A percentile compares a stretch with the other conserved stretches of the same genome.
Conservation (phyloP, 371 early-diverging fungal genomes). For the Apophysomyces variabilis region DNA sequence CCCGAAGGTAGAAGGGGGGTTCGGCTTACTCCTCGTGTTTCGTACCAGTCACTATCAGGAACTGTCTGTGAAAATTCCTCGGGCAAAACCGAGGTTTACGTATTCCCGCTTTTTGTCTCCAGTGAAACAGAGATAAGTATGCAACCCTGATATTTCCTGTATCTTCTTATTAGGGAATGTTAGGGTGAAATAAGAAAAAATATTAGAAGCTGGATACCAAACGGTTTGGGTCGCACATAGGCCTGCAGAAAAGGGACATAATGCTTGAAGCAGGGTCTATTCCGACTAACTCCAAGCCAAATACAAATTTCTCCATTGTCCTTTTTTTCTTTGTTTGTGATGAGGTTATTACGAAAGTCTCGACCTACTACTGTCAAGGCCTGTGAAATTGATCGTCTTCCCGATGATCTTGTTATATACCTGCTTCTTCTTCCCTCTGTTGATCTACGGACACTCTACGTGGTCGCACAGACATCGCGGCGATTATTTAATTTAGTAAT, state of each 20-base stretch:
- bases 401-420: slow-evolving; percentile 18
- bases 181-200: no score
- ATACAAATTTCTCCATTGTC: slow-evolving; percentile 3
- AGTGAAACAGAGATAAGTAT: no score
- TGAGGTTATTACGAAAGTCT: not conserved
- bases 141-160: no score
- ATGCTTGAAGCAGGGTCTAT: not conserved
- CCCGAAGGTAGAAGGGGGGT: no score
- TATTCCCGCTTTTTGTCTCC: no score
- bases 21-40: no score
- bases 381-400: slow-evolving; percentile 11
- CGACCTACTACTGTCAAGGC: not conserved
- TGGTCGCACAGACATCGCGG: slow-evolving; percentile 13
- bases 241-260: not conserved
- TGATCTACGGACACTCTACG: slow-evolving; percentile 16
- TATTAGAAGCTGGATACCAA: no score
- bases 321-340: not conserved
- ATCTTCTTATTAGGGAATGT: no score
- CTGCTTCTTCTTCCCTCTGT: slow-evolving; percentile 14
- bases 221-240: not conserved
- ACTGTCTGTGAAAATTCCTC: no score
- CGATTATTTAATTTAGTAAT: slow-evolving; percentile 9
- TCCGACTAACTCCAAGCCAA: not conserved
- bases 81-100: no score
- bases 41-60: no score